phyloP scores from a whole-genome alignment of 768 basidiomycete species.

The Rhizopogon roseolus region DNA sequence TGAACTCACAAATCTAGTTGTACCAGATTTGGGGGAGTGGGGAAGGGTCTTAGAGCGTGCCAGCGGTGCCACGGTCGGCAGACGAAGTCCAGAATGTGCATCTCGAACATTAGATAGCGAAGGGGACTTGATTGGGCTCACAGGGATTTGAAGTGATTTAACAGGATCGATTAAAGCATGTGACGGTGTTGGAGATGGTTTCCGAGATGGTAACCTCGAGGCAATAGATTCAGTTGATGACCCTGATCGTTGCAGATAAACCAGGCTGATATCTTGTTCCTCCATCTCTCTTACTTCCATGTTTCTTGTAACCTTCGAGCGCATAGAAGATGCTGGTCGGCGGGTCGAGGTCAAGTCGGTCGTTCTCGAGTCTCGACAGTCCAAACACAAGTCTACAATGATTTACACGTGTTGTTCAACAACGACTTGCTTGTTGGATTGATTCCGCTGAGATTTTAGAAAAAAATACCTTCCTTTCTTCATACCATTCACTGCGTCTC shows the following conservation, averaged over 20 bases:
- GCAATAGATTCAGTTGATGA: conserved; percentile 19
- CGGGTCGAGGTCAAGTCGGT: background rate
- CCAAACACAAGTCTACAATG: background rate
- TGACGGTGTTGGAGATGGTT: conserved; percentile 11
- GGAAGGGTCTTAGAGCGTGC: conserved; percentile 46
- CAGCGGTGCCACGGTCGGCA: conserved; percentile 9
- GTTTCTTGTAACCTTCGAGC: background rate
- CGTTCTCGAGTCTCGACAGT: background rate
- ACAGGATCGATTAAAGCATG: background rate
- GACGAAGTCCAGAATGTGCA: conserved; percentile 8
- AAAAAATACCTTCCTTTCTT: background rate
- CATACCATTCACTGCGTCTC: background rate
- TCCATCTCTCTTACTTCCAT: conserved; percentile 12
- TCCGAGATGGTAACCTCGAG: conserved; percentile 14
- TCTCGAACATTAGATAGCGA: conserved; percentile 28
- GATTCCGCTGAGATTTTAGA: background rate
- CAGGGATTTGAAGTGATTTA: background rate
- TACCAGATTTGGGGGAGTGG: conserved; percentile 26
- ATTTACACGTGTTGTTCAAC: background rate
- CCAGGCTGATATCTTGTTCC: conserved; percentile 25
- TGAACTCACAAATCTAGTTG: conserved; percentile 24
- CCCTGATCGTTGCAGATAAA: conserved; percentile 18
- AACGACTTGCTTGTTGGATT: background rate
- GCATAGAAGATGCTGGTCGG: background rate
- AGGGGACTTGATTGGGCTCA: conserved; percentile 24